These are phyloP conservation scores for Larix sibirica DNA, from an alignment of 83 land plant genomes.

Conservation along the genomic window DNA sequence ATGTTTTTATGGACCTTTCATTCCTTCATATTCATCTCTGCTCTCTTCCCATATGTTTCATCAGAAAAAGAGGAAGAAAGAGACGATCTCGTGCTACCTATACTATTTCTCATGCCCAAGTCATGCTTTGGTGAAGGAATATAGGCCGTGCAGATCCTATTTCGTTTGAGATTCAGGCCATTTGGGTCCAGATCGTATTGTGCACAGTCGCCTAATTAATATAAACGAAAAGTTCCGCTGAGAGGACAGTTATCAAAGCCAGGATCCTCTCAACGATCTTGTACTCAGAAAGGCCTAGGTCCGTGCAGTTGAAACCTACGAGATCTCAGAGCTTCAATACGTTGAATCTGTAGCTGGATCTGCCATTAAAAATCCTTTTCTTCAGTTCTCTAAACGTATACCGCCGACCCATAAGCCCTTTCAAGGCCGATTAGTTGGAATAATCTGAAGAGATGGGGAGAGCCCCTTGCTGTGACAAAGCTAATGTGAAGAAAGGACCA, in stretches of 20 bases:
- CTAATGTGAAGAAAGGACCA: constrained; percentile 35
- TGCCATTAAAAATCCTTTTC: too few species aligned
- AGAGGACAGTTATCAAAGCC: too few species aligned
- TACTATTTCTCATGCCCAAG: too few species aligned
- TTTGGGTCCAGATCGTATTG: neutral
- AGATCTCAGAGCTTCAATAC: neutral
- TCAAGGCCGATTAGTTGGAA: neutral
- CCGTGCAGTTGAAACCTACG: neutral
- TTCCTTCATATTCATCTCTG: neutral
- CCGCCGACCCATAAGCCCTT: neutral
- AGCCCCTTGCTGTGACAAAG: constrained; percentile 48
- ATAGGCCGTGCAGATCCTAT: too few species aligned
- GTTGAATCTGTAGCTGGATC: too few species aligned
- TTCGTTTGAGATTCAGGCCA: neutral
- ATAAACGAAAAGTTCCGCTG: too few species aligned
- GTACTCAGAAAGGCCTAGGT: neutral
- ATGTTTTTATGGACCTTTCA: constrained; percentile 3
- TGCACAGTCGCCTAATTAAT: too few species aligned
- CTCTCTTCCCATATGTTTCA: too few species aligned
- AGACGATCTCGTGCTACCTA: too few species aligned
- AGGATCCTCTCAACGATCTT: too few species aligned
- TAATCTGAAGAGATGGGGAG: constrained; percentile 30
- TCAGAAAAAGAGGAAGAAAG: too few species aligned
- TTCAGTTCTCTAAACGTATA: neutral
- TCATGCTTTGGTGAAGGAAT: too few species aligned